A percentile compares a stretch with the other conserved stretches of the same genome.
phyloP scores from a whole-genome alignment of 768 basidiomycete genomes.

The Lactifluus echinatus region DNA sequence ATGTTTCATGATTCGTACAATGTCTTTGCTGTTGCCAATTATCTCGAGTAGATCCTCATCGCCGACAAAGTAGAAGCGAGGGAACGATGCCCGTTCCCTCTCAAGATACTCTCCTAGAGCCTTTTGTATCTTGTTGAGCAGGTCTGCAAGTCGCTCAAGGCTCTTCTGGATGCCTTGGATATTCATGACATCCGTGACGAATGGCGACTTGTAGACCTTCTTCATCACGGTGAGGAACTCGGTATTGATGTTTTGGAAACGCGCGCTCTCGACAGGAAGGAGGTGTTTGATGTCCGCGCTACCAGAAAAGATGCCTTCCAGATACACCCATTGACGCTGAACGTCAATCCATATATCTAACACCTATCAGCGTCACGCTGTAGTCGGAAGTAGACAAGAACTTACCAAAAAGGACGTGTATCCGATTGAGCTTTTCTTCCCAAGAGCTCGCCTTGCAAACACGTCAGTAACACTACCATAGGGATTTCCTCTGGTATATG shows the following conservation, averaged over 20 bases:
- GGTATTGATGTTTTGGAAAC: conserved; percentile 97
- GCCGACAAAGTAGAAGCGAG: conserved; percentile 98
- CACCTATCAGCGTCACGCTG: conserved; percentile 6
- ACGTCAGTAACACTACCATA: conserved; percentile 7
- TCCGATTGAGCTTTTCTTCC: conserved; percentile 95
- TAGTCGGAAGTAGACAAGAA: neutral
- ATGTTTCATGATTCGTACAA: conserved; percentile 96
- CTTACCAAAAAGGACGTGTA: conserved; percentile 91
- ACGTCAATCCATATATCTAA: conserved; percentile 99
- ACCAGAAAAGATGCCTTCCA: conserved; percentile 99
- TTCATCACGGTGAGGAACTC: conserved; percentile 99
- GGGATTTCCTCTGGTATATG: neutral
- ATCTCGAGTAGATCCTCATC: conserved; percentile 98
- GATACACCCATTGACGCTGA: conserved; percentile 98
- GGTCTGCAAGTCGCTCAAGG: conserved; percentile 90
- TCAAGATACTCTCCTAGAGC: conserved; percentile 98
- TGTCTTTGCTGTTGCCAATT: conserved; percentile 99
- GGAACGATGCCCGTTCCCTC: conserved; percentile 94
- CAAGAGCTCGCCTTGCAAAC: conserved; percentile 65
- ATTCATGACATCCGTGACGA: conserved; percentile 94
- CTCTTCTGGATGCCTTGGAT: conserved; percentile 96
- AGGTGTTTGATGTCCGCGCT: conserved; percentile 99
- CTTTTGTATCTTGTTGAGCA: conserved; percentile 98
- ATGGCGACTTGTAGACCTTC: conserved; percentile 98
- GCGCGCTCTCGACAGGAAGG: conserved; percentile 92